phyloP scores from a whole-genome alignment of 1,139 yeast genomes.

The Suhomyces yuchorum region DNA sequence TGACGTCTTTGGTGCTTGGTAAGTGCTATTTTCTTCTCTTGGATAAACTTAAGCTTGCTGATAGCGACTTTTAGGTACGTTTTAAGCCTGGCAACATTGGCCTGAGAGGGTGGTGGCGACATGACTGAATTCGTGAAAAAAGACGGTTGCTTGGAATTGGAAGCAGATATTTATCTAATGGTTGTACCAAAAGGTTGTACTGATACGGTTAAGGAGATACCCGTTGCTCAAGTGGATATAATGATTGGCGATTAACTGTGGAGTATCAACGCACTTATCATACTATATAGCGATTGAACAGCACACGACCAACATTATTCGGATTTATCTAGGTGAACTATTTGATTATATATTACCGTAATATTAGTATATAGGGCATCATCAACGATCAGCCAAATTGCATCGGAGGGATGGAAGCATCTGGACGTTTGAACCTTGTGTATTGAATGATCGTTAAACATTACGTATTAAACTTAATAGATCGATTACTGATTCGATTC shows the following conservation, averaged over 20 bases:
- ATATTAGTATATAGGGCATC: conserved; percentile 2
- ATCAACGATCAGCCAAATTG: background rate
- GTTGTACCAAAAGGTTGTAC: background rate
- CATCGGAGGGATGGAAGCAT: background rate
- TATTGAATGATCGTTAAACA: conserved; percentile 2
- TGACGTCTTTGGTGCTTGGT: conserved; percentile 79
- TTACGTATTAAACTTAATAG: background rate
- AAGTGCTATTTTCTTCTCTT: conserved; percentile 78
- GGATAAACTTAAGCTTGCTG: conserved; percentile 74
- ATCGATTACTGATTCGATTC: conserved; percentile 4
- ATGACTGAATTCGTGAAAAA: background rate
- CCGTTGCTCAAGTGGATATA: background rate
- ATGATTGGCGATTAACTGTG: background rate
- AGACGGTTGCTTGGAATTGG: background rate
- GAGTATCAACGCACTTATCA: background rate
- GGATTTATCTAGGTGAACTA: no score
- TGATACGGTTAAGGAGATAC: background rate
- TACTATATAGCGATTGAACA: background rate
- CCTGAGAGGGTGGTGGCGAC: conserved; percentile 31
- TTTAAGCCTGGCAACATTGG: conserved; percentile 54
- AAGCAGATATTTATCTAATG: no score
- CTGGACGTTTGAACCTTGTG: background rate
- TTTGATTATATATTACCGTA: background rate
- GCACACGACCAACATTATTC: background rate
- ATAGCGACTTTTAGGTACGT: conserved; percentile 80